Base-by-base conservation (phyloP, 441 rosid species). In the Populus tomentosa region DNA sequence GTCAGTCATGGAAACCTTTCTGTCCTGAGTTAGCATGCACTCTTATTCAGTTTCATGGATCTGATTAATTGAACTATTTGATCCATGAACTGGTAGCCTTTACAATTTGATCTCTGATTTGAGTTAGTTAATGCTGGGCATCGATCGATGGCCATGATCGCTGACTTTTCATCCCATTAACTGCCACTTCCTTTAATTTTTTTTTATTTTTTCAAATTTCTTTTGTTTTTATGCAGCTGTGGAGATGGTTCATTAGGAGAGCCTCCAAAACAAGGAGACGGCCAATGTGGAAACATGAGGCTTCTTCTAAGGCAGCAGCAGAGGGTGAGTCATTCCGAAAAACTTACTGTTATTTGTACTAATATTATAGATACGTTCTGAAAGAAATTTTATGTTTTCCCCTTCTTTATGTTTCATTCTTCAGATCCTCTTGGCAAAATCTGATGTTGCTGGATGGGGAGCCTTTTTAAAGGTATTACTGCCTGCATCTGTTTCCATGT, bases 391-490 rank as follows among this genome's bases (percentile, higher is more conserved):
- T 53, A 74, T 80, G 56, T 46, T n/a, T 61, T 21, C 13, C 63
- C 28, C 9, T 23, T 64, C 20, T 36, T 74, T 78, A 46, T 35
- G n/a, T 73, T 38, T 65, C 42, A 63, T 74, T 75, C 78, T 69
- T 79, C 89, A 95, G 98, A 91, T 92, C 80, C 88, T 92, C 75
- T 38, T 93, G 86, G 93, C 87, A 68, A 89, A 83, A 74, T 95
- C 99, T 78, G 91, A 88, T 72, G 87, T 90, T 83, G 93, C 97
- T 32, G 99, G 99, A 77, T 95, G 99, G 98, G 98, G 99, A 80
- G 99, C 98, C 70, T 95, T 91, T 80, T 79, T 93, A 35, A 85
- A 85, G 96, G 99, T 93, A 85, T 38, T 75, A 20, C 46, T 26
- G 42, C 24, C 62, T 35, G 36, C 24, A 1, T 33, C 20, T 62